These are phyloP conservation scores for Hydrangea macrophylla DNA, from an alignment of 148 eudicot species.

Conservation along the genomic window DNA sequence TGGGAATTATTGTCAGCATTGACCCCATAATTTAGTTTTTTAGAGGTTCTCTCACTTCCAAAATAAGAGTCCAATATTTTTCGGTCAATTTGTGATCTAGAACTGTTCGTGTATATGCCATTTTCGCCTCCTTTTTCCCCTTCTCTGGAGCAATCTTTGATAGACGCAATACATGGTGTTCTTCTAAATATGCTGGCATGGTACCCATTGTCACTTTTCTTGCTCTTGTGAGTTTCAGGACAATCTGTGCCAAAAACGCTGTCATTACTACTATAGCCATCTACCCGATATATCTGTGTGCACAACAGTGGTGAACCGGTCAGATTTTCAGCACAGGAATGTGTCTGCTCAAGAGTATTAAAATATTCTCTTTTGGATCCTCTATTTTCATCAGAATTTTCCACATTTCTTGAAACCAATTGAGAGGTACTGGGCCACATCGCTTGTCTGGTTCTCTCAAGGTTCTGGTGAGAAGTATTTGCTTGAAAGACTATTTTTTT, in stretches of 20 bases:
- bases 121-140: slow-evolving; percentile 2
- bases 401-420: slow-evolving; percentile 13
- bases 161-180: slow-evolving; percentile 1
- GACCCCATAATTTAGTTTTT: slow-evolving; percentile 11
- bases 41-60: slow-evolving; percentile 13
- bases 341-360: slow-evolving; percentile 12
- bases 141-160: slow-evolving; percentile 12
- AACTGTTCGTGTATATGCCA: slow-evolving; percentile 11
- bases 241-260: too few relatives aligned
- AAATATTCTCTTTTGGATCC: slow-evolving; percentile 32
- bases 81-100: slow-evolving; percentile 7
- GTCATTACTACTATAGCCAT: too few relatives aligned
- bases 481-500: slow-evolving; percentile 18
- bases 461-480: slow-evolving; percentile 14
- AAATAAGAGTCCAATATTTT: slow-evolving; percentile 3
- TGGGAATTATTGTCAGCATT: slow-evolving; percentile 15
- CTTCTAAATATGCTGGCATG: slow-evolving; percentile 15
- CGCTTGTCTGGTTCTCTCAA: slow-evolving; percentile 13
- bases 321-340: slow-evolving; percentile 10
- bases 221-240: slow-evolving; percentile 29
- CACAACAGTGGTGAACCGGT: too few relatives aligned
- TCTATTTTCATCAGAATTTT: slow-evolving; percentile 26
- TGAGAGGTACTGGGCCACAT: slow-evolving; percentile 20
- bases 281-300: too few relatives aligned
- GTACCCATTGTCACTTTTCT: slow-evolving; percentile 17